Base-by-base conservation (phyloP, 805 yeast species). In the Saccharomycopsis fibuligera region DNA sequence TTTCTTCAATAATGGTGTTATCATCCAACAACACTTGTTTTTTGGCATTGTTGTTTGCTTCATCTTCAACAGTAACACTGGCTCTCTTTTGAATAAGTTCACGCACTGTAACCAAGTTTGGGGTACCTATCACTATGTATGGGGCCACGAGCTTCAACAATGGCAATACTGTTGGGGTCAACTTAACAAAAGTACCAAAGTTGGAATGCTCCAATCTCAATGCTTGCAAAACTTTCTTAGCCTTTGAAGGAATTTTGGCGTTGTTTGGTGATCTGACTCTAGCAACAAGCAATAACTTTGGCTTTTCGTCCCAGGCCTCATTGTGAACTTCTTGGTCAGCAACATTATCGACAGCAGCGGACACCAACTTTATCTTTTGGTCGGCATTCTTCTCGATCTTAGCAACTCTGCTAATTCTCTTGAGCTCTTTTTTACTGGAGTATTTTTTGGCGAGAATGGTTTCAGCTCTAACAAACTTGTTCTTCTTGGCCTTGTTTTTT, bases 71-170 rank as follows among this genome's bases (percentile, higher is more conserved):
- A 48, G 67, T 60, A 33, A 82, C 74, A 43, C 77, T 75, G 21
- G 87, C 85, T 74, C 93, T 80, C 67, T 85, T 86, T 64, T 83
- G 91, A 58, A 86, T 71, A 50, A 86, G 67, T 52, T 80, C 75
- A 68, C 93, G 79, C 48, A 85, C 78, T 2, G 89, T 79, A 22
- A 76, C 70, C 58, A 84, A 67, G n/a, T 87, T 78, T 50, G 95
- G 95, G 51, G 70, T 70, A 39, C 95, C 95, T 55, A 81, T 70
- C 44, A 83, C 83, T 44, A 84, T 71, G 60, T 83, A 85, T 44
- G 93, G 91, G 19, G 86, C 72, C 47, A 84, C 73, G 54, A 86
- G 66, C 61, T 78, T 82, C 60, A 86, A 68, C 45, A 84, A 70
- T 39, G 86, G 83, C 59, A 68, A 72, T 39, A 81, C 74, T n/a